phyloP scores from a whole-genome alignment of 2,329 filamentous ascomycete species.

The Epichloe aotearoae region DNA sequence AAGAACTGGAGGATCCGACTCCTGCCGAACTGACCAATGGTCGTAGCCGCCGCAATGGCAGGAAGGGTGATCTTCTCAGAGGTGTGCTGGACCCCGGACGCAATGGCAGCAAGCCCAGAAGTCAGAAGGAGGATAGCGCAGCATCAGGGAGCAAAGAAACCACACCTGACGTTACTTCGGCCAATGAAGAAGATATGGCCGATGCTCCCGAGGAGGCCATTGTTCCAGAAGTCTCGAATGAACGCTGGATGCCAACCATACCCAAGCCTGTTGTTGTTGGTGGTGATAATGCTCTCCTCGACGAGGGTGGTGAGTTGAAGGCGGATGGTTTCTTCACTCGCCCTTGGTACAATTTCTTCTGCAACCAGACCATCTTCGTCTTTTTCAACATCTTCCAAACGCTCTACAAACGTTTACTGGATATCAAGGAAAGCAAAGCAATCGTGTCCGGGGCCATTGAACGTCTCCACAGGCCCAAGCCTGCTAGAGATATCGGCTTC shows the following conservation, averaged over 20 bases:
- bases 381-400: conserved; percentile 90
- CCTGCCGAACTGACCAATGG: conserved; percentile 59
- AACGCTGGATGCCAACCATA: conserved; percentile 50
- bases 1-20: conserved; percentile 61
- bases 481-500: conserved; percentile 72
- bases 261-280: conserved; percentile 41
- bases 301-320: conserved; percentile 50
- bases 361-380: conserved; percentile 81
- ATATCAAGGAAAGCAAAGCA: conserved; percentile 67
- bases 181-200: conserved; percentile 61
- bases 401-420: conserved; percentile 72
- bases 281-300: conserved; percentile 40
- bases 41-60: conserved; percentile 56
- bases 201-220: conserved; percentile 44
- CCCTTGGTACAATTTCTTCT: conserved; percentile 77
- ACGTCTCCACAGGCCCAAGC: conserved; percentile 61
- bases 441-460: conserved; percentile 61
- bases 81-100: conserved; percentile 71
- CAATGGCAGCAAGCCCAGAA: conserved; percentile 55
- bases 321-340: conserved; percentile 71
- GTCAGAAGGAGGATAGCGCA: conserved; percentile 68
- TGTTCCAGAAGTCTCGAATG: conserved; percentile 49
- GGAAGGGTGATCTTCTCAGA: conserved; percentile 69
- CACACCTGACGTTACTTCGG: conserved; percentile 71
- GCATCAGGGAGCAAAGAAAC: conserved; percentile 73